A percentile compares a stretch with the other conserved stretches of the same genome.
These are phyloP conservation scores for Calocybe gangraenosa DNA, from an alignment of 768 basidiomycete genomes.

Conservation along the genomic window DNA sequence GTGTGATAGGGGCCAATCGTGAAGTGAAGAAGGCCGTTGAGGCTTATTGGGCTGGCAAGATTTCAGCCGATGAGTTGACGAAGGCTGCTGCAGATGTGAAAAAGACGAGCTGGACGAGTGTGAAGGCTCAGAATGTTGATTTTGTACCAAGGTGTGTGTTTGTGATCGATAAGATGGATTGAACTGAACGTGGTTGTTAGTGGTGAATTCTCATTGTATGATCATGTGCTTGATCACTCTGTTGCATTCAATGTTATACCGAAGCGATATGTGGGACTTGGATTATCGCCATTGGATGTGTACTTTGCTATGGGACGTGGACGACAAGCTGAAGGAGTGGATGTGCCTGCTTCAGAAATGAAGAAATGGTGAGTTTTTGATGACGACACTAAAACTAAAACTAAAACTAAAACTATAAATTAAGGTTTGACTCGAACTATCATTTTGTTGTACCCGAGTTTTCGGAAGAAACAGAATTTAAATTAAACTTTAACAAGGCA, in stretches of 20 bases:
- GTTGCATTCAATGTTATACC: conserved; percentile 96
- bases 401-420: conserved; percentile 6
- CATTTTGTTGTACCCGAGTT: conserved; percentile 98
- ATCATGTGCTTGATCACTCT: conserved; percentile 97
- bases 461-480: conserved; percentile 87
- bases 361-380: conserved; percentile 98
- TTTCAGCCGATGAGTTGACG: conserved; percentile 81
- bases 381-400: too few species aligned
- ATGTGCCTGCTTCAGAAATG: conserved; percentile 98
- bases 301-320: conserved; percentile 99
- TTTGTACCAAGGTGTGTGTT: conserved; percentile 79
- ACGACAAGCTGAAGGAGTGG: conserved; percentile 89
- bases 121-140: conserved; percentile 86
- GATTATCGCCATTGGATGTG: conserved; percentile 86
- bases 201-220: conserved; percentile 98
- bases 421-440: conserved; percentile 98
- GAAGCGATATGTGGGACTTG: conserved; percentile 84
- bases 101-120: conserved; percentile 80
- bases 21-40: conserved; percentile 98
- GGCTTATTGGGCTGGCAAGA: conserved; percentile 96
- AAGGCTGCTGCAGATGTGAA: conserved; percentile 85
- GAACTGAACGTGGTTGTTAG: conserved; percentile 38
- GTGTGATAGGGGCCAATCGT: conserved; percentile 73
- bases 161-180: conserved; percentile 15
- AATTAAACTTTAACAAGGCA: conserved; percentile 93